Percentiles rank a stretch among this genome's conserved stretches.
phyloP scores from a whole-genome alignment of 1,284 basidiomycete species.

The Serendipita sp. region DNA sequence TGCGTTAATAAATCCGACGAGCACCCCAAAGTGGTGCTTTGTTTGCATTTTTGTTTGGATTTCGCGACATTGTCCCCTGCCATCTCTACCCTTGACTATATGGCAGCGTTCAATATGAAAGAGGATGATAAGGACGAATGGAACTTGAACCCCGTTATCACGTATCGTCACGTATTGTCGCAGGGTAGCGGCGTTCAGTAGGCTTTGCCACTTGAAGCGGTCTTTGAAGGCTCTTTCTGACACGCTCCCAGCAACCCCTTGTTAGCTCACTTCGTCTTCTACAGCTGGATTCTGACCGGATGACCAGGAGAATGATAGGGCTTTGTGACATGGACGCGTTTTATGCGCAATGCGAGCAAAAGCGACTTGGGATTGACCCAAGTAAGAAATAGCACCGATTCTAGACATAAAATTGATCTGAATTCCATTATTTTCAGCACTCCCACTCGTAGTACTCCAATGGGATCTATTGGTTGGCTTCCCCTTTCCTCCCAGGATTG shows the following conservation, averaged over 20 bases:
- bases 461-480: conserved; percentile 57
- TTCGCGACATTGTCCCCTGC: background rate
- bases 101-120: background rate
- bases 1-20: background rate
- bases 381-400: conserved; percentile 1
- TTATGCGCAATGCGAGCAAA: conserved; percentile 83
- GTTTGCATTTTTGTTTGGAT: background rate
- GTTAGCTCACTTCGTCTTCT: background rate
- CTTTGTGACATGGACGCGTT: conserved; percentile 92
- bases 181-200: conserved; percentile 46
- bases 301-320: conserved; percentile 40
- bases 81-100: background rate
- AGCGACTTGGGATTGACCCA: conserved; percentile 60
- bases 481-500: conserved; percentile 11
- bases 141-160: conserved; percentile 46
- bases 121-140: conserved; percentile 6
- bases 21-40: background rate
- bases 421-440: conserved; percentile 20
- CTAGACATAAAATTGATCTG: no score
- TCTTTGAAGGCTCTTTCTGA: background rate
- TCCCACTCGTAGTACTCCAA: conserved; percentile 82
- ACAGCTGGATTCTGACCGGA: background rate
- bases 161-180: conserved; percentile 56
- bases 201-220: background rate
- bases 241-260: conserved; percentile 8